Evolutionary conservation across 352 stramenopile genomes (phyloP), one percentile per base, ranked within the genome.

Genomic region (Globisporangium splendens): DNA sequence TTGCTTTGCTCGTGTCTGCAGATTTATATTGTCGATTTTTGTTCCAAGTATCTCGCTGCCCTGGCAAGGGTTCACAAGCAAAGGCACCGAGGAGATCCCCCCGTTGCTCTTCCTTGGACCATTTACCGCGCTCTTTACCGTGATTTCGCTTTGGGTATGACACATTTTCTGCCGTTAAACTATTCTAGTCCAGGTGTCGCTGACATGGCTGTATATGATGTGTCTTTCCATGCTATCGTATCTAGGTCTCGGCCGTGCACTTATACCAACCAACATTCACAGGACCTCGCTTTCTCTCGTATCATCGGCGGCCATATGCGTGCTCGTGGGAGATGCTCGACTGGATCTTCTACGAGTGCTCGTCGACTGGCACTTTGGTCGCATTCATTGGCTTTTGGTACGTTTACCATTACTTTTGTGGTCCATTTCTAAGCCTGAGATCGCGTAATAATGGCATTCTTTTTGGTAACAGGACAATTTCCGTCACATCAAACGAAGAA

Each of bases 301-400:
- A 83, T 50, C 73, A 79, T 20, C 75, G 73, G 56, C 70, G 70
- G 8, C 71, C 77, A 39, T 71, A 68, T n/a, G 61, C 72, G 21
- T 79, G 64, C 22, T 88, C 78, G 41, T 86, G 75, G 78, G 75
- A 86, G 38, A 83, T 86, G 55, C 52, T 88, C 24, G 78, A 86
- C 57, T 86, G 75, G 75, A 72, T 88, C 41, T 78, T 86, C 44
- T 83, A 77, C 54, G 73, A 91, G 52, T 75, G 75, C 18, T 85
- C 75, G 5, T 74, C 74, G 2, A 82, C 76, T 1, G 57, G 64
- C 22, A 65, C 73, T 4, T 52, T 86, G 39, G 67, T 79, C 24
- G 47, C 67, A 3, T 85, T 89, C 22, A 48, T 74, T 7, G 74
- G 71, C 49, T 88, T 86, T 49, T 89, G 78, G 70, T 82, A 77